Conservation (phyloP, 495 filamentous ascomycete species). For the Penicillium diatomitis region DNA sequence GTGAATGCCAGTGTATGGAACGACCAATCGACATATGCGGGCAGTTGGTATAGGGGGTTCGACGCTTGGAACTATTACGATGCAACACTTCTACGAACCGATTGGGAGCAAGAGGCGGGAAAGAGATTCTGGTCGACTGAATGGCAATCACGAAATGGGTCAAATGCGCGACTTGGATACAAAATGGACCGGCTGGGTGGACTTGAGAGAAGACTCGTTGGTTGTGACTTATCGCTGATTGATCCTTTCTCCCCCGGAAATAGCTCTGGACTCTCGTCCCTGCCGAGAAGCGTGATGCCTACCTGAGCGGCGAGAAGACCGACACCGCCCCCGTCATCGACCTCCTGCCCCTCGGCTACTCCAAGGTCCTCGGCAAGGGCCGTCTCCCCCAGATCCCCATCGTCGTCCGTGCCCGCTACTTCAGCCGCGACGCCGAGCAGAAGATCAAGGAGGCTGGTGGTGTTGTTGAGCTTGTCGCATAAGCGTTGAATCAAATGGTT, state of each 20-base stretch:
- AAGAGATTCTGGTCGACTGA: not conserved
- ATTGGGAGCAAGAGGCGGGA: too few relatives aligned
- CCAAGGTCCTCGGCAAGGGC: slow-evolving; percentile 91
- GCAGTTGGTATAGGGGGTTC: too few relatives aligned
- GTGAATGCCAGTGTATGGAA: too few relatives aligned
- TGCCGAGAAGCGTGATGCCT: slow-evolving; percentile 72
- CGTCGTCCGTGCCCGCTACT: slow-evolving; percentile 79
- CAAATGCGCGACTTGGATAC: too few relatives aligned
- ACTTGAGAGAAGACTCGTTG: not conserved
- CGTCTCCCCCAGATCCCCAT: slow-evolving; percentile 75
- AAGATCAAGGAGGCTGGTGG: slow-evolving; percentile 95
- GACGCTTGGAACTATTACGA: not conserved
- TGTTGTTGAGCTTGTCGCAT: slow-evolving; percentile 85
- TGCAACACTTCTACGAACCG: too few relatives aligned
- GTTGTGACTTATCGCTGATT: slow-evolving; percentile 12
- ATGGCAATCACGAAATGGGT: not conserved
- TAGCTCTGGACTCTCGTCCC: slow-evolving; percentile 81
- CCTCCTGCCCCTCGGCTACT: slow-evolving; percentile 83
- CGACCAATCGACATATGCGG: too few relatives aligned
- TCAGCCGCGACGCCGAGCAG: slow-evolving; percentile 80
- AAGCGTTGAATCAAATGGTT: slow-evolving; percentile 30
- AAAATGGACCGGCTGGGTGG: slow-evolving; percentile 1
- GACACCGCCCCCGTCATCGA: slow-evolving; percentile 88
- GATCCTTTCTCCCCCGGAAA: slow-evolving; percentile 6
- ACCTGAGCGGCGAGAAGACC: slow-evolving; percentile 59